Evolutionary conservation across 83 land plant species (phyloP).

Genomic region (Diphasiastrum complanatum): DNA sequence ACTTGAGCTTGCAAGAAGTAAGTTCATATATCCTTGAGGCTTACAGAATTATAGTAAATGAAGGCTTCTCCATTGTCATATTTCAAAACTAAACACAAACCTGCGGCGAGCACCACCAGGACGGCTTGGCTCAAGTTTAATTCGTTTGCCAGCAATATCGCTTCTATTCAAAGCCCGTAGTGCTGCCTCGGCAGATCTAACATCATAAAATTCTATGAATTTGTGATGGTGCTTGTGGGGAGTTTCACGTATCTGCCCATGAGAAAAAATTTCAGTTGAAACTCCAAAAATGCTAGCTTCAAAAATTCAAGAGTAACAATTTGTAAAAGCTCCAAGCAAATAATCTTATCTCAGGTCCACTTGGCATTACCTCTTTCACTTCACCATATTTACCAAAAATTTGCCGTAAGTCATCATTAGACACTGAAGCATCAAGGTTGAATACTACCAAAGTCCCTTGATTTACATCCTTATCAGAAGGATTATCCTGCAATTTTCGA

Average conservation of each 20-base stretch:
- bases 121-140: slow-evolving; percentile 68
- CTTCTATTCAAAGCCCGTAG: slow-evolving; percentile 62
- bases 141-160: slow-evolving; percentile 82
- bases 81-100: slow-evolving; percentile 6
- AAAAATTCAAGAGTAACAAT: neutral
- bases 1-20: neutral
- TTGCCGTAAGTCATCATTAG: slow-evolving; percentile 74
- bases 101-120: slow-evolving; percentile 67
- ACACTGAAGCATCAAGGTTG: slow-evolving; percentile 68
- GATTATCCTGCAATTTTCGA: slow-evolving; percentile 82
- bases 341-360: neutral
- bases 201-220: slow-evolving; percentile 79
- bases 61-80: neutral
- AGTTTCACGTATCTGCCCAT: slow-evolving; percentile 67
- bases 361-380: slow-evolving; percentile 59
- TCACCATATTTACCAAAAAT: slow-evolving; percentile 85
- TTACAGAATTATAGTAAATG: neutral
- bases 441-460: slow-evolving; percentile 76
- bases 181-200: slow-evolving; percentile 83
- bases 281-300: neutral
- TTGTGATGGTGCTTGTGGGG: slow-evolving; percentile 61
- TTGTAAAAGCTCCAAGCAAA: neutral
- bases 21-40: neutral
- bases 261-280: neutral
- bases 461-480: slow-evolving; percentile 72